These are phyloP conservation scores for Pythium rishiriense DNA, from an alignment of 352 stramenopile species.

Conservation along the genomic window DNA sequence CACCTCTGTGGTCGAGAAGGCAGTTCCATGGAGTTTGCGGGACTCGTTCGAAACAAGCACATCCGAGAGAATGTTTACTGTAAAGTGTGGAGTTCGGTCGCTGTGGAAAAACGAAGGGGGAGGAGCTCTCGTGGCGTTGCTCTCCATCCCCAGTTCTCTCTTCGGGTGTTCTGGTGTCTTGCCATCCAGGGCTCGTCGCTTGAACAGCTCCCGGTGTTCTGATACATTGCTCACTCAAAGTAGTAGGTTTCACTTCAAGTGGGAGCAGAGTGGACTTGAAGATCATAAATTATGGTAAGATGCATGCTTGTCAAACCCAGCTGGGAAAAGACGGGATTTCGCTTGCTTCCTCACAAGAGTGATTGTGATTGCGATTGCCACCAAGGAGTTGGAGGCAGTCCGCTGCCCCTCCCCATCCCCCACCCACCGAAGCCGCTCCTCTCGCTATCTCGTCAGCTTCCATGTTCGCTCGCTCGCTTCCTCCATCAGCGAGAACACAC, in stretches of 20 bases:
- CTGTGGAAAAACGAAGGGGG: too few relatives aligned
- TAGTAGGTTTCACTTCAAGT: background rate
- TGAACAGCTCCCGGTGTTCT: background rate
- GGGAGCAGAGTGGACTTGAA: background rate
- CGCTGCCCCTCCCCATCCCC: background rate
- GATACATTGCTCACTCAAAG: background rate
- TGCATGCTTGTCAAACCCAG: background rate
- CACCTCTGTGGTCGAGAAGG: background rate
- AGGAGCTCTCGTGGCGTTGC: background rate
- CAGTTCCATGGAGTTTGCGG: background rate
- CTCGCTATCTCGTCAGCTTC: background rate
- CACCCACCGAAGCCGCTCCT: background rate
- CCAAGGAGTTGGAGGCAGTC: too few relatives aligned
- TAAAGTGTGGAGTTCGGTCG: background rate
- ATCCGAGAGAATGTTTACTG: background rate
- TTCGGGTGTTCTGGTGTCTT: background rate
- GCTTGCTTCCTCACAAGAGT: background rate
- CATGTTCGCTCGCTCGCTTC: background rate
- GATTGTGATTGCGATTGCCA: background rate
- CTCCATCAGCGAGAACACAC: too few relatives aligned
- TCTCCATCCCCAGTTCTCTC: background rate
- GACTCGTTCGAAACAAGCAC: background rate
- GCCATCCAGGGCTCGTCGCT: background rate
- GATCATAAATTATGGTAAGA: constrained; percentile 3
- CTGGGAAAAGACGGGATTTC: background rate